phyloP scores from a whole-genome alignment of 306 rosid species.

The barrel medic (Medicago truncatula) region MtrunA17r5.0-ANR NC_053043.1:6522001-6522500 shows the following conservation, averaged over 20 bases:
- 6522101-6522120: conserved; percentile 20
- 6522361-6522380: conserved; percentile 11
- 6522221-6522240: conserved; percentile 1
- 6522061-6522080: conserved; percentile 10
- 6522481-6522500: conserved; percentile 96
- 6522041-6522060: conserved; percentile 48
- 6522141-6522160: conserved; percentile 13
- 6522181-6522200: conserved; percentile 17
- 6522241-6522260: conserved; percentile 25
- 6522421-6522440: conserved; percentile 39
- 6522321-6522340: conserved; percentile 31
- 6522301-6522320: conserved; percentile 18
- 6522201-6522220: background rate
- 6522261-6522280: conserved; percentile 15
- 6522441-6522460: conserved; percentile 89
- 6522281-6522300: conserved; percentile 30
- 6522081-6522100: conserved; percentile 9
- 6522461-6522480: conserved; percentile 99
- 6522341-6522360: conserved; percentile 19
- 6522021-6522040: conserved; percentile 95
- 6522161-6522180: conserved; percentile 12
- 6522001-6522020: conserved; percentile 93
- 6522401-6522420: conserved; percentile 29
- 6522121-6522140: conserved; percentile 20
- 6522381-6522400: conserved; percentile 24